Conservation (phyloP, 352 stramenopile genomes). For the Plasmopara viticola region DNA sequence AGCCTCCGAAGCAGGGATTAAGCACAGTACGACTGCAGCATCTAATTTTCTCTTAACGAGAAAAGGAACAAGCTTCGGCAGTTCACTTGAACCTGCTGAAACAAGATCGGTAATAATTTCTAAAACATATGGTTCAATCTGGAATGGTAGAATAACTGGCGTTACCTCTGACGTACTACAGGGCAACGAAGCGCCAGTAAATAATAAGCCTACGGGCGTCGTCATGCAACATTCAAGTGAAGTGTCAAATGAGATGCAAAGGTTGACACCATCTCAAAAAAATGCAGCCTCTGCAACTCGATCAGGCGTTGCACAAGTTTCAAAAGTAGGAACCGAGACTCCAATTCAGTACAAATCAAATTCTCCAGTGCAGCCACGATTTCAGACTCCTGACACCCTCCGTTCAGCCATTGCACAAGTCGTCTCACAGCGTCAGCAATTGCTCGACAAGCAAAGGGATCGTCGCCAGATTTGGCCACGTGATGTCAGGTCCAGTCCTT, state of each 20-base stretch:
- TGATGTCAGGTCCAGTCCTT: not conserved
- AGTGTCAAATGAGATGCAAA: not conserved
- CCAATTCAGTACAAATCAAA: slow-evolving; percentile 3
- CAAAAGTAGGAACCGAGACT: not conserved
- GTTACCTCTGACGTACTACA: too few species aligned
- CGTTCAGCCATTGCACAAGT: slow-evolving; percentile 21
- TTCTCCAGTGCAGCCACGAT: not conserved
- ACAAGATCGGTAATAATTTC: too few species aligned
- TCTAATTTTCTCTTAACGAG: too few species aligned
- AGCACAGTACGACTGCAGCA: too few species aligned
- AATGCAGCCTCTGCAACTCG: not conserved
- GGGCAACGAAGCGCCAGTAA: too few species aligned
- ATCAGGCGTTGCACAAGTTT: not conserved
- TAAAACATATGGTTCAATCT: too few species aligned
- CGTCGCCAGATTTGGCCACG: not conserved
- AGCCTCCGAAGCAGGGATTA: too few species aligned
- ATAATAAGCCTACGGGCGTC: too few species aligned
- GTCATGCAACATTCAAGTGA: not conserved
- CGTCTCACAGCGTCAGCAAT: slow-evolving; percentile 17
- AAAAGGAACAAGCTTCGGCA: too few species aligned
- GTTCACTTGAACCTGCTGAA: too few species aligned
- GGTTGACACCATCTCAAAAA: not conserved
- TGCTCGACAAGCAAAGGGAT: not conserved
- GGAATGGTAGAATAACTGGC: too few species aligned
- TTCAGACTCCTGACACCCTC: slow-evolving; percentile 3